These are phyloP conservation scores for Oxyria digyna DNA, from an alignment of 148 eudicot species.

Conservation along the genomic window DNA sequence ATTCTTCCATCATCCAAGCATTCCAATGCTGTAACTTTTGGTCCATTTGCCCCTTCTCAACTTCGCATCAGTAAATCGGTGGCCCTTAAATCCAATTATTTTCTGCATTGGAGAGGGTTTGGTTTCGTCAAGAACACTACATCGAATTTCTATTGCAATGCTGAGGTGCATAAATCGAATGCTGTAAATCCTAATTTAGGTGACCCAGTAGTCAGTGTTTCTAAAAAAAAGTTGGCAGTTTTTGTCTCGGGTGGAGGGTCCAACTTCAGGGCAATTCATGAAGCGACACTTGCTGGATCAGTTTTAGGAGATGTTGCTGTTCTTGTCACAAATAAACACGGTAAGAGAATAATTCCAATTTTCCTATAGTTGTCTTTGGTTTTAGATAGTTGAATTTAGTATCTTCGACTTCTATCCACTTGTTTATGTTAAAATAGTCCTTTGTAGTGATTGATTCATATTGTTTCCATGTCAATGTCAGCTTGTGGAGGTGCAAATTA, in stretches of 20 bases:
- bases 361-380: no score
- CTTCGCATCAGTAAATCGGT: background rate
- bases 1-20: background rate
- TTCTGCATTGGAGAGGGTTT: background rate
- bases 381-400: no score
- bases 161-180: background rate
- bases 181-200: conserved; percentile 8
- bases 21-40: no score
- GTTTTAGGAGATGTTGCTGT: conserved; percentile 61
- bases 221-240: conserved; percentile 56
- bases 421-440: no score
- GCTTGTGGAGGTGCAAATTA: conserved; percentile 89
- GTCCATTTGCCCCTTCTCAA: background rate
- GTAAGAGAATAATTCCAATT: conserved; percentile 17
- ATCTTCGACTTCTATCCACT: no score
- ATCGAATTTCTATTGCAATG: background rate
- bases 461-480: conserved; percentile 17
- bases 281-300: conserved; percentile 37
- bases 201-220: conserved; percentile 9
- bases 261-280: conserved; percentile 67
- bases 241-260: conserved; percentile 94
- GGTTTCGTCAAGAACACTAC: background rate
- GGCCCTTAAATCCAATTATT: background rate
- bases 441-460: background rate
- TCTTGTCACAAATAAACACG: conserved; percentile 66